A percentile compares a stretch with the other conserved stretches of the same genome.
phyloP scores from a whole-genome alignment of 208 protist species.

The Leptomonas seymouri region DNA sequence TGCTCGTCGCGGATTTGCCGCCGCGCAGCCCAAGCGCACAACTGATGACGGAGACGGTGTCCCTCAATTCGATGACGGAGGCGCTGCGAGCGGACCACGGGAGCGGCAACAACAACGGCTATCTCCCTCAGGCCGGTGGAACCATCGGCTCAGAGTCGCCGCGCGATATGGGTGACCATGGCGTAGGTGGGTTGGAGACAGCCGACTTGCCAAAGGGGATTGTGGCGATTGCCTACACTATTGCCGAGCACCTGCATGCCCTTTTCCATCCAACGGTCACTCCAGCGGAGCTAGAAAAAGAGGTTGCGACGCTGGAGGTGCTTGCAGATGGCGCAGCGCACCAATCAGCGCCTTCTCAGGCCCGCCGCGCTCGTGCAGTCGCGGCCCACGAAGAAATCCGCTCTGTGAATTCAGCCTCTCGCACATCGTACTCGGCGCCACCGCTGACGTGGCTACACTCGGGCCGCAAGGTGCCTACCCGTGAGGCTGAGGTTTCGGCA shows the following conservation, averaged over 20 bases:
- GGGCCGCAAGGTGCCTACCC: background rate
- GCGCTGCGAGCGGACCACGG: conserved; percentile 1
- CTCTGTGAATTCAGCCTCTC: conserved; percentile 1
- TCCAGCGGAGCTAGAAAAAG: conserved; percentile 17
- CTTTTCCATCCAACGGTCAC: conserved; percentile 22
- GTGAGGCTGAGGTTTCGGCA: background rate
- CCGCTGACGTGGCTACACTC: conserved; percentile 1
- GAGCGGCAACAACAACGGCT: conserved; percentile 5
- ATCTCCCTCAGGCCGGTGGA: background rate
- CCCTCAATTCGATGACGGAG: conserved; percentile 7
- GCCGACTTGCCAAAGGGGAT: conserved; percentile 22
- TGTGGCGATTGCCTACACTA: conserved; percentile 19
- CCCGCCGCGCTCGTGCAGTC: background rate
- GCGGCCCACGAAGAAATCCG: conserved; percentile 1
- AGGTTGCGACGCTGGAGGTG: conserved; percentile 3
- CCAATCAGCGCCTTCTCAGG: background rate
- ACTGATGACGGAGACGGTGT: conserved; percentile 4
- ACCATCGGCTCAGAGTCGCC: conserved; percentile 11
- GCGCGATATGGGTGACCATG: conserved; percentile 5
- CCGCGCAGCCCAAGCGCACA: conserved; percentile 4
- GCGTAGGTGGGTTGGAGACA: conserved; percentile 1
- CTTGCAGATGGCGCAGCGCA: background rate
- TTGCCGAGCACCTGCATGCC: conserved; percentile 23
- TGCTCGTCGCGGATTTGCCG: conserved; percentile 15
- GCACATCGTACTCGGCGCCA: conserved; percentile 1